Percentiles rank a stretch among this genome's conserved stretches.
Conservation (phyloP, 306 rosid genomes). For the Coriaria nepalensis region DNA sequence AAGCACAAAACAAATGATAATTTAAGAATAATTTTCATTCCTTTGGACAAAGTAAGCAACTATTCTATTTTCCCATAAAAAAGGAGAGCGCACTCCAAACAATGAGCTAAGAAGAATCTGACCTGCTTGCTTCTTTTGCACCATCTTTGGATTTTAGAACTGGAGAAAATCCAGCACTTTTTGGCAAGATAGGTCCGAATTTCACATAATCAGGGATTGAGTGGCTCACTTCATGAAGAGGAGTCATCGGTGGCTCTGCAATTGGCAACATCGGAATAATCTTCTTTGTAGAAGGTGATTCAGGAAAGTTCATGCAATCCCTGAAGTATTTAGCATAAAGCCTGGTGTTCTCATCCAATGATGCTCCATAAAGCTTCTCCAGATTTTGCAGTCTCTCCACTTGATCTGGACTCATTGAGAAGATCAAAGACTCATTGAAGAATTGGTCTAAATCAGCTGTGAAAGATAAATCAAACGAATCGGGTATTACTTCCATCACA, state of each 20-base stretch:
- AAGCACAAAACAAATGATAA: no score
- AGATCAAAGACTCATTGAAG: slow-evolving; percentile 64
- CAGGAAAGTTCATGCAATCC: slow-evolving; percentile 43
- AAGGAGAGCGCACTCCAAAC: background rate
- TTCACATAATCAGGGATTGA: slow-evolving; percentile 80
- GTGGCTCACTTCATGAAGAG: slow-evolving; percentile 74
- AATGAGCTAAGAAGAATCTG: slow-evolving; percentile 7
- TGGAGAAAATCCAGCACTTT: slow-evolving; percentile 70
- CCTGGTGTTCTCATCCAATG: slow-evolving; percentile 60
- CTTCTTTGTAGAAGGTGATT: slow-evolving; percentile 50
- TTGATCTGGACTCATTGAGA: slow-evolving; percentile 65
- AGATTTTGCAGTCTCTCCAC: slow-evolving; percentile 53
- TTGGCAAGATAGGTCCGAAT: slow-evolving; percentile 91
- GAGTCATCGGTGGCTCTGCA: slow-evolving; percentile 96
- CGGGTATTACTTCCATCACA: slow-evolving; percentile 72
- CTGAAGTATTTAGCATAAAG: slow-evolving; percentile 74
- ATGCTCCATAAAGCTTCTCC: slow-evolving; percentile 75
- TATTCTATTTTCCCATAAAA: background rate
- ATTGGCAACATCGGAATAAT: slow-evolving; percentile 75
- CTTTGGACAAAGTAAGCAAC: no score
- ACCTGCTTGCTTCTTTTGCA: slow-evolving; percentile 46
- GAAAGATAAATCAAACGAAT: slow-evolving; percentile 53
- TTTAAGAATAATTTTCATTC: no score
- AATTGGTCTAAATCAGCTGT: slow-evolving; percentile 65
- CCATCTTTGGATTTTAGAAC: slow-evolving; percentile 30